Evolutionary conservation across 805 yeast species (phyloP), one percentile per base, ranked within the genome.

Genomic region (Wickerhamomyces chambardii): DNA sequence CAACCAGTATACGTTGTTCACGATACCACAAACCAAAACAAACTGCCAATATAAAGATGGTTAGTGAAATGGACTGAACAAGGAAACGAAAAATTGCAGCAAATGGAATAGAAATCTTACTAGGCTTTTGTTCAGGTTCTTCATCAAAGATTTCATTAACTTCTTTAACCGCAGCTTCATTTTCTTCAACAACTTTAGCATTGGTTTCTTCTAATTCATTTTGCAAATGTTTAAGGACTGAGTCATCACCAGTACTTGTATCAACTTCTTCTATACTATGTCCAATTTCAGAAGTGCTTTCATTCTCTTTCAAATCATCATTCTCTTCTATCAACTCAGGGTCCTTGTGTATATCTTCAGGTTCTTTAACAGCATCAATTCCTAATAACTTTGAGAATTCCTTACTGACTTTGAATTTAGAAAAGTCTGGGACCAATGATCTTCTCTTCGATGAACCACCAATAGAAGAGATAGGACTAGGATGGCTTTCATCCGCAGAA

Each of bases 1-100:
- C 95, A 29, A 75, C 66, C 25, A 72, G 58, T 12, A 70, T 46
- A 29, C 71, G 66, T 50, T 82, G 80, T 40, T 79, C 78, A 32
- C 83, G 61, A 56, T 78, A 80, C 81, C 84, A 75, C 35, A 69
- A 57, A 0, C 64, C 66, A 43, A 66, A 63, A 6, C 71, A 45
- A 1, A 67, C 61, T 9, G 61, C 43, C 0, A 58, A 27, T 3
- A 68, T 51, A 10, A 74, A 29, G 9, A n/a, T 6, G 12, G 27
- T 24, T 6, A 24, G 12, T 7, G 14, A 7, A 1, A 59, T 15
- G n/a, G 61, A 17, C 53, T 71, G 63, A 10, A 62, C 33, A 2
- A 55, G 8, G 12, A 59, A 14, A 18, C 59, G 49, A 22, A 45
- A 30, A 3, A 51, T 18, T 7, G 40, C 34, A 0, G 18, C 18